A percentile compares a stretch with the other conserved stretches of the same genome.
These are phyloP conservation scores for Sclerotinia minor DNA, from an alignment of 2,329 filamentous ascomycete genomes.

Conservation along the genomic window DNA sequence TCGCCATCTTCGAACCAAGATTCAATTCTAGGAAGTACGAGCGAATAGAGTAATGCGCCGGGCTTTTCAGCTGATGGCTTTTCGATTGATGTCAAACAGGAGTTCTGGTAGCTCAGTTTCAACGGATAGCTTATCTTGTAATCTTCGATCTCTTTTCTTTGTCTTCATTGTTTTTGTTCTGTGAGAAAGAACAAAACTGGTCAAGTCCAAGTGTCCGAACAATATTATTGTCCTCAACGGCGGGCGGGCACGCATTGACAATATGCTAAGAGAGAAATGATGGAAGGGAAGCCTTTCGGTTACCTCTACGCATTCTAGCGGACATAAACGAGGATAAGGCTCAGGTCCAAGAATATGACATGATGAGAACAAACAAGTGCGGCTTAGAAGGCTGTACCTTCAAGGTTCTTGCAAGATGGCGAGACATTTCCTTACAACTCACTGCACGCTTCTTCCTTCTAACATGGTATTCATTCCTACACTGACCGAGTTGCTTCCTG, in stretches of 20 bases:
- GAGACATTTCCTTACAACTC: slow-evolving; percentile 10
- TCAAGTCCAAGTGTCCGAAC: no score
- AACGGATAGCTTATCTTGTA: background rate
- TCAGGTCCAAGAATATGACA: background rate
- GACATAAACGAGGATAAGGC: background rate
- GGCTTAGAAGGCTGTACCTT: background rate
- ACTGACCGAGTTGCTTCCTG: slow-evolving; percentile 3
- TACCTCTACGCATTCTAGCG: background rate
- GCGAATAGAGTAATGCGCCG: background rate
- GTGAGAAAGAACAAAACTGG: no score
- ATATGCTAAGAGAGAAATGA: slow-evolving; percentile 17
- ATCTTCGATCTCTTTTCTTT: background rate
- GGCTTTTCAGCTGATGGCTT: slow-evolving; percentile 13
- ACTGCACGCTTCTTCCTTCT: slow-evolving; percentile 9
- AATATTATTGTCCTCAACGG: slow-evolving; percentile 23
- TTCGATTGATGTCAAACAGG: background rate
- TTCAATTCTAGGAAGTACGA: background rate
- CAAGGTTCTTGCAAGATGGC: background rate
- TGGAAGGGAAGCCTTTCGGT: slow-evolving; percentile 24
- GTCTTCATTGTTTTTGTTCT: background rate
- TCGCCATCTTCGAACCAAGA: slow-evolving; percentile 20
- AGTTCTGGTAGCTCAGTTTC: background rate
- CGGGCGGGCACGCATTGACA: slow-evolving; percentile 30
- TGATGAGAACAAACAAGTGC: background rate
- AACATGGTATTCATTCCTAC: slow-evolving; percentile 17